Conservation (phyloP, 306 rosid genomes). For the Coriaria nepalensis region DNA sequence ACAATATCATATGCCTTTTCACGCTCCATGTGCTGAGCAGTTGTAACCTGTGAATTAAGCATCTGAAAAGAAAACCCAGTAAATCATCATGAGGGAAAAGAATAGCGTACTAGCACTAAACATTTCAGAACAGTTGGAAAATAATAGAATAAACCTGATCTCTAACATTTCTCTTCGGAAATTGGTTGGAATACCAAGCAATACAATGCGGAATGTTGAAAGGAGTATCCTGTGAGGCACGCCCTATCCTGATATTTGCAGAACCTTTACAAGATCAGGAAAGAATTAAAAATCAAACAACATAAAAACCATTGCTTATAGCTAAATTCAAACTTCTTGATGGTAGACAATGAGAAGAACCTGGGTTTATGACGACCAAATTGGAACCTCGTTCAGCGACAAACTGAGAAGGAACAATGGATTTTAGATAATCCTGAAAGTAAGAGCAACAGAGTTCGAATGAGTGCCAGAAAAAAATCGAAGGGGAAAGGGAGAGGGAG, state of each 20-base stretch:
- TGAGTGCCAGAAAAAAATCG: background rate
- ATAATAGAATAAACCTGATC: slow-evolving; percentile 53
- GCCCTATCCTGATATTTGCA: slow-evolving; percentile 70
- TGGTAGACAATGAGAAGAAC: slow-evolving; percentile 19
- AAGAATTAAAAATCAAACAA: background rate
- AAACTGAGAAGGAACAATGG: slow-evolving; percentile 85
- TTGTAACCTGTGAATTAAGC: slow-evolving; percentile 59
- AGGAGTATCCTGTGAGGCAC: slow-evolving; percentile 80
- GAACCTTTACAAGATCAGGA: slow-evolving; percentile 38
- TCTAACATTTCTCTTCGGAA: slow-evolving; percentile 53
- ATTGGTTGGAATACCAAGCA: slow-evolving; percentile 60
- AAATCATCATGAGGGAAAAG: slow-evolving; percentile 3
- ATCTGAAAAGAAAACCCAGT: slow-evolving; percentile 34
- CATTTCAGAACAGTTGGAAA: background rate
- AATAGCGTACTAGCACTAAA: background rate
- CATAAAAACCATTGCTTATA: too few species aligned
- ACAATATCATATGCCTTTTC: slow-evolving; percentile 84
- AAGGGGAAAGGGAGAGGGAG: background rate
- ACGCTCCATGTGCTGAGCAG: slow-evolving; percentile 64
- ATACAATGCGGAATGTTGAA: slow-evolving; percentile 72
- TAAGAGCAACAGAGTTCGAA: slow-evolving; percentile 1
- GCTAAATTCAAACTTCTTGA: too few species aligned
- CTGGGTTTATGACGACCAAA: slow-evolving; percentile 82
- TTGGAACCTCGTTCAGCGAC: slow-evolving; percentile 84
- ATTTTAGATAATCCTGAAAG: slow-evolving; percentile 78